A percentile compares a stretch with the other conserved stretches of the same genome.
Conservation (phyloP, 768 basidiomycete species). For the Amanita exitialis region DNA sequence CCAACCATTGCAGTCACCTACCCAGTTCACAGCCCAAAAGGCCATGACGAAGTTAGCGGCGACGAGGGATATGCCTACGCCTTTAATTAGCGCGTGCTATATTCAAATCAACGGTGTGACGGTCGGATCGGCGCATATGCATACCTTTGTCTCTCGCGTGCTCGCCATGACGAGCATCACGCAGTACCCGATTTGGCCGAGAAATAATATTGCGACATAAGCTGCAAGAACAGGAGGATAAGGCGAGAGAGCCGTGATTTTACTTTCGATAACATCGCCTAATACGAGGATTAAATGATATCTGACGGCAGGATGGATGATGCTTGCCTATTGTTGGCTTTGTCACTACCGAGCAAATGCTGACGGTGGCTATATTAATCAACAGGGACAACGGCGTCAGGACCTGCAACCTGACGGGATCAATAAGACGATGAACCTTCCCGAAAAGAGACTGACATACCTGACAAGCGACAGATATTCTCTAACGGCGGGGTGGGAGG, state of each 20-base stretch:
- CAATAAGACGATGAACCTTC: background rate
- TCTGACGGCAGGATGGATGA: background rate
- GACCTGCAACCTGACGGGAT: conserved; percentile 56
- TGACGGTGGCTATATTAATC: conserved; percentile 63
- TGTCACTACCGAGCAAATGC: conserved; percentile 60
- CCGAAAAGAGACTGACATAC: conserved; percentile 14
- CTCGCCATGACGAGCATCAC: conserved; percentile 60
- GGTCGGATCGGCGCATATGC: background rate
- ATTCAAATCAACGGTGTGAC: background rate
- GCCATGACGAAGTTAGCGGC: conserved; percentile 76
- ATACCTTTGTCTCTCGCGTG: conserved; percentile 74
- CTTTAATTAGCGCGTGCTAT: conserved; percentile 61
- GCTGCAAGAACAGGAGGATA: conserved; percentile 41
- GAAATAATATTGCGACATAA: conserved; percentile 52
- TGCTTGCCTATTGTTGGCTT: conserved; percentile 47
- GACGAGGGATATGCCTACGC: conserved; percentile 71
- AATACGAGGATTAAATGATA: conserved; percentile 12
- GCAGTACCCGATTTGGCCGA: conserved; percentile 76
- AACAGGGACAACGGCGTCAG: conserved; percentile 78
- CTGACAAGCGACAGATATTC: conserved; percentile 61
- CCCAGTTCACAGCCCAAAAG: conserved; percentile 72
- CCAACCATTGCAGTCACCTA: conserved; percentile 18
- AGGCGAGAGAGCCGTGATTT: conserved; percentile 70
- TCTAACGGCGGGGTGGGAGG: conserved; percentile 47
- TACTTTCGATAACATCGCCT: conserved; percentile 37